Base-by-base conservation (phyloP, 139 green algal genomes). In the Eudorina sp. region DNA sequence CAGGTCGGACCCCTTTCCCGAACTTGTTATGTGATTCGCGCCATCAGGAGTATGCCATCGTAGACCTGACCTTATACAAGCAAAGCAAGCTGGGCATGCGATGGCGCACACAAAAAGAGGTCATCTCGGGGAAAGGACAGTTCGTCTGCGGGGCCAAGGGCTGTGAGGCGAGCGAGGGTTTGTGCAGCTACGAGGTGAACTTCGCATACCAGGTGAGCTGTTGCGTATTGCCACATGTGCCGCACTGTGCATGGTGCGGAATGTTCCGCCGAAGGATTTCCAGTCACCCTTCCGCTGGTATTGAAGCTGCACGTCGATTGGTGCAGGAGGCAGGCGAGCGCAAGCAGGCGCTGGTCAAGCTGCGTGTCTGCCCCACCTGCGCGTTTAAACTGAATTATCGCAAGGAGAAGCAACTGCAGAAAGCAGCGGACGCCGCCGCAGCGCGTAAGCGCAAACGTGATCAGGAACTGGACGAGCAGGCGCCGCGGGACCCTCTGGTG, bases 31-130 rank as follows among this genome's bases (percentile, higher is more conserved):
- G n/a, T n/a, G n/a, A n/a, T n/a, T n/a, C 51, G 51, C 13, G 51
- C 51, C 51, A 13, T 29, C 78, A 85, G 75, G 97, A 99, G 90
- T 99, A 98, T 83, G 94, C 90, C 86, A 95, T 99, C 29, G 97
- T 94, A 21, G 97, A 99, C 92, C 92, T 99, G 19, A 94, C 83
- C n/a, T 90, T 94, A 29, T 97, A 94, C 74, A 81, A 77, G 48
- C 34, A 84, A 45, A 69, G 45, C 48, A 96, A 96, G 90, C 72
- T 99, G 29, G 96, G 96, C 18, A 82, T 99, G 86, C 90, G 97
- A n/a, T 99, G 97, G 97, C 92, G 97, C 41, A 98, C 92, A 4
- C 83, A 97, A 81, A 81, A 84, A 31, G 97, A 99, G 89, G 96
- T 99, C 16, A 80, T 97, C 0, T 64, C 87, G 2, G 97, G 97